Percentiles rank a stretch among this genome's conserved stretches.
Evolutionary conservation across 2,329 filamentous ascomycete genomes (phyloP).

Genomic region (Aspergillus sp.): DNA sequence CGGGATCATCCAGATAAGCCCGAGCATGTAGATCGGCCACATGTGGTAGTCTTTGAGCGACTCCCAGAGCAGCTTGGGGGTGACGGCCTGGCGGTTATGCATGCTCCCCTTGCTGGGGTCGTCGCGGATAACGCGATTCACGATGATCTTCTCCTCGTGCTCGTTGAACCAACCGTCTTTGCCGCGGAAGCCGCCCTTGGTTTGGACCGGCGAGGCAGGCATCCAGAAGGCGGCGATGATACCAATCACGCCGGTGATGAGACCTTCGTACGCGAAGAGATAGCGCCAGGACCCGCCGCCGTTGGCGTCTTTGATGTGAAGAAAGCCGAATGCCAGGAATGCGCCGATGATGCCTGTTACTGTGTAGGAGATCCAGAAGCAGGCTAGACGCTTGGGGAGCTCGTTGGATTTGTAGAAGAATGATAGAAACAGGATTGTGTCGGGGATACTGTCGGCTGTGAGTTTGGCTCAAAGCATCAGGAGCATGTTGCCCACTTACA

Average conservation of each 20-base stretch:
- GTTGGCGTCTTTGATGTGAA: conserved; percentile 40
- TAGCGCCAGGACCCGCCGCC: conserved; percentile 44
- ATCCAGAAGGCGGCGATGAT: conserved; percentile 49
- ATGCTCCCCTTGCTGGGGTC: conserved; percentile 41
- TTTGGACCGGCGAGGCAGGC: conserved; percentile 53
- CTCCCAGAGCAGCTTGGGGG: conserved; percentile 35
- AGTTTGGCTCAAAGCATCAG: conserved; percentile 36
- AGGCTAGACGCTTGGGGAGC: conserved; percentile 33
- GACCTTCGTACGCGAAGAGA: conserved; percentile 28
- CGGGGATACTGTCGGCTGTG: conserved; percentile 28
- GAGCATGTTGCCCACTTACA: conserved; percentile 44
- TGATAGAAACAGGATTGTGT: conserved; percentile 32
- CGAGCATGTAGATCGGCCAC: conserved; percentile 53
- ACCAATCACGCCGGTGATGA: conserved; percentile 48
- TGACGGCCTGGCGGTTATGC: conserved; percentile 33
- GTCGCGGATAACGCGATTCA: conserved; percentile 42
- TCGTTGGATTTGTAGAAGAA: conserved; percentile 40
- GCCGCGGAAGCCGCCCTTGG: conserved; percentile 57
- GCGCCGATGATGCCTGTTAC: conserved; percentile 31
- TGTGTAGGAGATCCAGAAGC: conserved; percentile 37
- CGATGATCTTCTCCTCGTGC: conserved; percentile 41
- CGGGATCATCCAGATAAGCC: conserved; percentile 52
- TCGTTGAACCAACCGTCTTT: conserved; percentile 63
- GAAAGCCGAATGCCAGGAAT: conserved; percentile 34
- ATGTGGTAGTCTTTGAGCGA: conserved; percentile 46